Evolutionary conservation across 2,329 filamentous ascomycete genomes (phyloP).

Genomic region (Pseudocercospora fijiensis): DNA sequence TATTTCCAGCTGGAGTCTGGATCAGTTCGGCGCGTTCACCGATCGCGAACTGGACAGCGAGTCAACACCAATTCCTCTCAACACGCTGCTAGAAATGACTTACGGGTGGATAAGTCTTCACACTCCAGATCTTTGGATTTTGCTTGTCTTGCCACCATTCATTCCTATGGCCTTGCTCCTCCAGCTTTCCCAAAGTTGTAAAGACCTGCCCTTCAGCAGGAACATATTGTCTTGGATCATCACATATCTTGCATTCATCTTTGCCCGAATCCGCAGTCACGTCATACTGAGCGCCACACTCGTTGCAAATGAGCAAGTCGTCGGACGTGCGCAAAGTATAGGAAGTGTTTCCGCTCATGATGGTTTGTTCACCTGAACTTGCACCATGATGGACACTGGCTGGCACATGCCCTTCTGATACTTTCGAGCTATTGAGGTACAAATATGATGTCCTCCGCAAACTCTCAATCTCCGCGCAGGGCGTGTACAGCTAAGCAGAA

Average conservation of each 20-base stretch:
- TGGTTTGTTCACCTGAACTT: background rate
- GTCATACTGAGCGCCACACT: conserved; percentile 68
- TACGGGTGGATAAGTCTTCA: conserved; percentile 43
- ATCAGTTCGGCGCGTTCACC: conserved; percentile 71
- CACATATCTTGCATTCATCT: conserved; percentile 65
- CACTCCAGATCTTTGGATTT: conserved; percentile 47
- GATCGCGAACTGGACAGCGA: conserved; percentile 58
- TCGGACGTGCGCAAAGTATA: conserved; percentile 17
- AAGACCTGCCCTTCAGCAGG: conserved; percentile 63
- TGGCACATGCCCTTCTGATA: background rate
- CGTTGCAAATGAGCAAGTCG: conserved; percentile 59
- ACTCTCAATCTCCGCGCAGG: background rate
- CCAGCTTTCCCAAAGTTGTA: conserved; percentile 54
- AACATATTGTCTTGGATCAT: conserved; percentile 66
- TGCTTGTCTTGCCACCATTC: conserved; percentile 51
- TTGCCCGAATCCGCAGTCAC: conserved; percentile 49
- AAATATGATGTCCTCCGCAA: background rate
- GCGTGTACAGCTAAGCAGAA: background rate
- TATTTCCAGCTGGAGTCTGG: conserved; percentile 62
- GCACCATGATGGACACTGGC: background rate
- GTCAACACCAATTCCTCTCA: background rate
- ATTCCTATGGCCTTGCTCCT: conserved; percentile 50
- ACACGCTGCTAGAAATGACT: conserved; percentile 12
- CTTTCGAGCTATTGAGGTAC: background rate
- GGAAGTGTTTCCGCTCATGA: background rate